A percentile compares a stretch with the other conserved stretches of the same genome.
Conservation (phyloP, 2,329 filamentous ascomycete genomes). For the Fusarium vanettenii region DNA sequence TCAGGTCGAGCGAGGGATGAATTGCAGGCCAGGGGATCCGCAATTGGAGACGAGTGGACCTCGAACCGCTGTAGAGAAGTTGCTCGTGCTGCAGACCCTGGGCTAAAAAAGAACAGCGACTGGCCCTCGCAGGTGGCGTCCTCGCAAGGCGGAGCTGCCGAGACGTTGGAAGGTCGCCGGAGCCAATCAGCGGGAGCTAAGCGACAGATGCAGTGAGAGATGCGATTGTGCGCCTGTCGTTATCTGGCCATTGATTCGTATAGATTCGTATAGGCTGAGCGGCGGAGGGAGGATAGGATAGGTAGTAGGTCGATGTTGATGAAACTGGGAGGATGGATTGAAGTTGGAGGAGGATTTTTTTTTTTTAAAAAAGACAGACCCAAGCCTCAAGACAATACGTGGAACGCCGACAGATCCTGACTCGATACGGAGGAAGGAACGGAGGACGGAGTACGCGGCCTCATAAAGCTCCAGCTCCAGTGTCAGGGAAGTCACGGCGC, state of each 20-base stretch:
- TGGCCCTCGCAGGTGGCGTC: conserved; percentile 25
- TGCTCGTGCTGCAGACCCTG: conserved; percentile 27
- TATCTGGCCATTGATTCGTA: conserved; percentile 22
- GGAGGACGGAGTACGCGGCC: conserved; percentile 26
- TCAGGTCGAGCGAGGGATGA: conserved; percentile 33
- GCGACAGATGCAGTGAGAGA: conserved; percentile 11
- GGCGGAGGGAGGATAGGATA: conserved; percentile 2
- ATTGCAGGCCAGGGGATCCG: conserved; percentile 35
- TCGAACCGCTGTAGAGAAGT: conserved; percentile 17
- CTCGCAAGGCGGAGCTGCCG: conserved; percentile 34
- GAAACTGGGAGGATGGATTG: background rate
- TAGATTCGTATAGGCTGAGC: conserved; percentile 10
- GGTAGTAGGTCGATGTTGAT: conserved; percentile 12
- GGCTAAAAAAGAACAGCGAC: conserved; percentile 28
- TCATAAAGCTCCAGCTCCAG: conserved; percentile 3
- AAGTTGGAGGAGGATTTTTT: background rate
- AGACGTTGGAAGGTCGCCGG: conserved; percentile 9
- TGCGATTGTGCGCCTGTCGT: conserved; percentile 4
- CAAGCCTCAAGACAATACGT: conserved; percentile 30
- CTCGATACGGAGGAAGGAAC: conserved; percentile 30
- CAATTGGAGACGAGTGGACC: conserved; percentile 40
- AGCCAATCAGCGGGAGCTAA: conserved; percentile 21
- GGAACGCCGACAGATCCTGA: conserved; percentile 34
- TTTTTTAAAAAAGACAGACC: background rate
- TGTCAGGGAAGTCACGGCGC: conserved; percentile 9